Evolutionary conservation across 768 basidiomycete genomes (phyloP).

Genomic region (Leucogyrophana mollusca): DNA sequence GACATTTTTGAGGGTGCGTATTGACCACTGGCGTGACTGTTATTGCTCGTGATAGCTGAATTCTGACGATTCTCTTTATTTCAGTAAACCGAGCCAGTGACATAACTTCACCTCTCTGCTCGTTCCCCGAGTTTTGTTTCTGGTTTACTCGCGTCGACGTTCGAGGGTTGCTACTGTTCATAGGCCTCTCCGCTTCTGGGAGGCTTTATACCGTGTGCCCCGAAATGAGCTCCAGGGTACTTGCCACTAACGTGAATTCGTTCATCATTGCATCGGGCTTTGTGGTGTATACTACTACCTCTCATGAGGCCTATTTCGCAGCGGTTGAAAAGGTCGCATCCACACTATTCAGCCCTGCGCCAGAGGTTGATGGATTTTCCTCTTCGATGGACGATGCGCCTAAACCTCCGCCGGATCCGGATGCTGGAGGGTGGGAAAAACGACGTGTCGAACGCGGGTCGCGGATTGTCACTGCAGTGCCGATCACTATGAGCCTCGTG

Average conservation of each 20-base stretch:
- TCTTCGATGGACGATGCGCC: constrained; percentile 25
- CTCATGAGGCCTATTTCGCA: constrained; percentile 79
- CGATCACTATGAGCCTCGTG: constrained; percentile 85
- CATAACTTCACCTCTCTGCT: constrained; percentile 22
- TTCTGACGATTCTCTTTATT: constrained; percentile 2
- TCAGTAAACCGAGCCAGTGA: constrained; percentile 20
- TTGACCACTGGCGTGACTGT: not conserved
- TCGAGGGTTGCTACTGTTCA: constrained; percentile 33
- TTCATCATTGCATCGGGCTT: constrained; percentile 73
- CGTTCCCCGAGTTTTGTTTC: constrained; percentile 63
- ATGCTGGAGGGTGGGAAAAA: constrained; percentile 52
- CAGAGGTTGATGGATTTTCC: constrained; percentile 2
- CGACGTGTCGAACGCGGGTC: constrained; percentile 89
- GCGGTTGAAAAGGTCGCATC: constrained; percentile 38
- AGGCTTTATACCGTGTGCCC: constrained; percentile 56
- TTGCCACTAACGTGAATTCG: constrained; percentile 65
- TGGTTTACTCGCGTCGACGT: constrained; percentile 32
- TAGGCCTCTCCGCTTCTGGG: constrained; percentile 66
- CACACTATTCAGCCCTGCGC: constrained; percentile 2
- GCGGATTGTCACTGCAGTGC: constrained; percentile 83
- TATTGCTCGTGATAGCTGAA: not conserved
- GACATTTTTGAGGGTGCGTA: constrained; percentile 43
- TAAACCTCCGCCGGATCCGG: constrained; percentile 11
- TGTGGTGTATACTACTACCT: constrained; percentile 79
- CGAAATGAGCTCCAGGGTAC: constrained; percentile 23